Base-by-base conservation (phyloP, 2,329 filamentous ascomycete genomes). In the Chrysoporthe deuterocubensis region DNA sequence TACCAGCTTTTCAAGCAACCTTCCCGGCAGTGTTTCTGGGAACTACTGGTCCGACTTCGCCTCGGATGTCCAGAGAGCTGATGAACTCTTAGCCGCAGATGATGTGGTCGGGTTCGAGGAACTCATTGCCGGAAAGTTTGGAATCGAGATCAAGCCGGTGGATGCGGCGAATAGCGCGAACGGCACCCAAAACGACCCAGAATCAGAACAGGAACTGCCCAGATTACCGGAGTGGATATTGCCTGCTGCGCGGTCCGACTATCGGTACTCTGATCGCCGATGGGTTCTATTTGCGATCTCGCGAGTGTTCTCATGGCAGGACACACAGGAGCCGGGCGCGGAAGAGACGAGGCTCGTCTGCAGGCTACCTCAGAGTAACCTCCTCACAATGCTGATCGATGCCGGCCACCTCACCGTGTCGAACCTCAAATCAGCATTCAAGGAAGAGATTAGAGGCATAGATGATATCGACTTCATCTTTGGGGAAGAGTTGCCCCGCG, bases 271-370 rank as follows among this genome's bases (percentile, higher is more conserved):
- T 4, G 89, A 93, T 75, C 85, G 88, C 37, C 85, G 88, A 69
- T 91, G 90, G 85, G 83, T 92, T 4, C 76, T 89, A 21, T 89
- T 87, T 71, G 84, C 85, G 32, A 87, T 92, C 71, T 85, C 84
- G 72, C 88, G 86, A 75, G 82, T 89, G 3, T 86, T 91, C 59
- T 78, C 85, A 16, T 85, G 87, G 72, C 85, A 86, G 3, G 78
- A 81, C 61, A 74, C 83, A 34, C 79, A 81, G 7, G 78, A 78
- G 44, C 76, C 80, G 16, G 81, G 83, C 32, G 76, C 83, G 4
- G 81, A 82, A 4, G 74, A 78, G 3, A 72, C 80, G 67, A 73
- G 75, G 34, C 75, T 82, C 21, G 74, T 75, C 13, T 83, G 81
- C 68, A 76, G 80, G 32, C 73, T 87, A 1, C 82, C 85, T 0